Percentiles rank a stretch among this genome's conserved stretches.
Conservation (phyloP, 331 rosid genomes). For the Cydonia oblonga region DNA sequence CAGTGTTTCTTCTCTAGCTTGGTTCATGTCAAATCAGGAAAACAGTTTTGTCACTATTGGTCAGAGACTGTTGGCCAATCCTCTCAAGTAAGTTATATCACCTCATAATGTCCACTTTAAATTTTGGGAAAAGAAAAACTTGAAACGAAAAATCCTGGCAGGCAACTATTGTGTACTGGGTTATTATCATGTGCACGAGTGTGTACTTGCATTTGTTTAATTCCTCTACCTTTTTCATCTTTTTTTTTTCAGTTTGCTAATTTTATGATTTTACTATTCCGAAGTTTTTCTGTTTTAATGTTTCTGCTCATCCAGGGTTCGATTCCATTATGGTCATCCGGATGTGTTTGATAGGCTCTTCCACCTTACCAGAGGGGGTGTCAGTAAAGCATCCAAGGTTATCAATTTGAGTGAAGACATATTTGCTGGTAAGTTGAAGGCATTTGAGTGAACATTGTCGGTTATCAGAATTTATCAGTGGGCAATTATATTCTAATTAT, state of each 20-base stretch:
- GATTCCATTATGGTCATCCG: constrained; percentile 97
- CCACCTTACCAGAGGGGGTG: constrained; percentile 94
- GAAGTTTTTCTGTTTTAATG: background rate
- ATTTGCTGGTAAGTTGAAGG: constrained; percentile 53
- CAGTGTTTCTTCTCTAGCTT: constrained; percentile 99
- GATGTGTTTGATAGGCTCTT: constrained; percentile 95
- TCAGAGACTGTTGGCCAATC: constrained; percentile 92
- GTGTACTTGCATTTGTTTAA: background rate
- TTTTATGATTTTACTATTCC: background rate
- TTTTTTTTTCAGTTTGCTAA: background rate
- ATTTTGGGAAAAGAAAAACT: background rate
- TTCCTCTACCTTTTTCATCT: background rate
- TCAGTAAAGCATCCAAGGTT: constrained; percentile 92
- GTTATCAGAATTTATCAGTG: background rate
- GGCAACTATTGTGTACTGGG: background rate
- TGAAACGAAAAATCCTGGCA: background rate
- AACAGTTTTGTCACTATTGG: constrained; percentile 99
- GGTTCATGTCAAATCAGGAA: constrained; percentile 99
- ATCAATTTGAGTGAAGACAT: constrained; percentile 33
- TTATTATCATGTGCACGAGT: background rate
- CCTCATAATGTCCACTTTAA: background rate
- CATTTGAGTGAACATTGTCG: background rate
- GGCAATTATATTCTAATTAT: background rate
- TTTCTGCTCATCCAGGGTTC: constrained; percentile 58
- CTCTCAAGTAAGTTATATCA: constrained; percentile 60